A percentile compares a stretch with the other conserved stretches of the same genome.
Evolutionary conservation across 192 early-diverging fungal species (phyloP).

Genomic region (Gonapodya prolifera): DNA sequence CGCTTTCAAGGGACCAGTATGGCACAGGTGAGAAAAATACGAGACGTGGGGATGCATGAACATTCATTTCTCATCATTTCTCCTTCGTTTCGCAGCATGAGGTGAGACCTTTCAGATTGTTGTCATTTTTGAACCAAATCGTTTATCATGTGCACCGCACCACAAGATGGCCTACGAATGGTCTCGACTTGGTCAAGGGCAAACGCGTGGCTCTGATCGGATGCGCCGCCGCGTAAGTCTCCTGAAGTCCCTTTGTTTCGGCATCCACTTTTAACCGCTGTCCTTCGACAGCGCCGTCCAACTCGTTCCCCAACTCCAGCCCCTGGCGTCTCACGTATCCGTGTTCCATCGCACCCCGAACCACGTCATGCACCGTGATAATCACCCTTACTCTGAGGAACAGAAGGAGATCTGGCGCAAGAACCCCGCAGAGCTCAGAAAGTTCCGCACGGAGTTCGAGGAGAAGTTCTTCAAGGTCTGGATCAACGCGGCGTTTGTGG

Average conservation of each 20-base stretch:
- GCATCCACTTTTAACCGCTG: not conserved
- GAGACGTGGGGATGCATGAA: not conserved
- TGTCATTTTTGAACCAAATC: not conserved
- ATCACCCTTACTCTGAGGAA: not conserved
- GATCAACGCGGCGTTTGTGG: not conserved
- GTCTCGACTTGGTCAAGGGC: not conserved
- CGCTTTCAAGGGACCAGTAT: not conserved
- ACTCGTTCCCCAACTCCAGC: conserved; percentile 1
- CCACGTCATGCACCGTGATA: conserved; percentile 1
- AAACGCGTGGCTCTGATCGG: not conserved
- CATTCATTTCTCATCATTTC: no score
- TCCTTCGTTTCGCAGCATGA: not conserved
- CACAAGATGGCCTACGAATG: not conserved
- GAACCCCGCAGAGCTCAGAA: not conserved
- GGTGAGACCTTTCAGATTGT: not conserved
- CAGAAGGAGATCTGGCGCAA: not conserved
- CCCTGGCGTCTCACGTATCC: not conserved
- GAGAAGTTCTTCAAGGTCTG: not conserved
- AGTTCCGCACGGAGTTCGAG: not conserved
- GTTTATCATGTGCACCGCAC: not conserved
- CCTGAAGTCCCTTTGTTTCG: not conserved
- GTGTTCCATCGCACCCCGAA: conserved; percentile 6
- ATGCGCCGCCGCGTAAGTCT: conserved; percentile 1
- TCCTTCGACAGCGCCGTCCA: not conserved
- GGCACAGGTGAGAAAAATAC: not conserved